Conservation (phyloP, 2,329 filamentous ascomycete species). For the Laburnicola sp. region DNA sequence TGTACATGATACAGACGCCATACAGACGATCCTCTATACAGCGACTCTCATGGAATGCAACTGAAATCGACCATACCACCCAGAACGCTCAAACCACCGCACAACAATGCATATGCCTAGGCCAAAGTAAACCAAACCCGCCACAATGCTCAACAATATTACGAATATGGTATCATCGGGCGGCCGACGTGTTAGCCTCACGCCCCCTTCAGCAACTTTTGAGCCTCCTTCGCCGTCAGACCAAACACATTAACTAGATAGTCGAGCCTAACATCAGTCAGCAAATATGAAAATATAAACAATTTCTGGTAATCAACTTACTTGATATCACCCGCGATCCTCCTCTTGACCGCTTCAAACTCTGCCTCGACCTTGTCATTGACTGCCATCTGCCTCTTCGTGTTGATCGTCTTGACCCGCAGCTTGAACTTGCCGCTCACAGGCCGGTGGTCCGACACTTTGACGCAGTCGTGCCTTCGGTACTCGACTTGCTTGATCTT, state of each 20-base stretch:
- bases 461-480: slow-evolving; percentile 76
- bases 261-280: slow-evolving; percentile 56
- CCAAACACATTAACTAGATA: slow-evolving; percentile 67
- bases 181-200: slow-evolving; percentile 4
- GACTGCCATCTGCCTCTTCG: slow-evolving; percentile 64
- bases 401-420: slow-evolving; percentile 78
- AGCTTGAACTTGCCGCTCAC: slow-evolving; percentile 85
- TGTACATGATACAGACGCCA: no score
- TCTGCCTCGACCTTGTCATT: slow-evolving; percentile 75
- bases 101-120: neutral
- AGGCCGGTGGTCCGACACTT: slow-evolving; percentile 88
- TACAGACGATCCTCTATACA: no score
- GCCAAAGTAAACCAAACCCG: neutral
- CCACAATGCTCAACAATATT: slow-evolving; percentile 7
- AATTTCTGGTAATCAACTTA: slow-evolving; percentile 53
- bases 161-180: slow-evolving; percentile 5
- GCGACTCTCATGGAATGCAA: no score
- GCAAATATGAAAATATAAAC: neutral
- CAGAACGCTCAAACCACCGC: neutral
- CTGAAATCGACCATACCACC: no score
- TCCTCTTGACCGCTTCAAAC: slow-evolving; percentile 72
- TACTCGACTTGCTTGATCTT: slow-evolving; percentile 89
- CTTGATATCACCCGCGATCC: slow-evolving; percentile 74
- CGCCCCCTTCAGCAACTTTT: slow-evolving; percentile 43
- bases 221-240: slow-evolving; percentile 57